Evolutionary conservation across 2,329 filamentous ascomycete genomes (phyloP), one percentile per base, ranked within the genome.

Genomic region (Pyrenochaeta sp.): DNA sequence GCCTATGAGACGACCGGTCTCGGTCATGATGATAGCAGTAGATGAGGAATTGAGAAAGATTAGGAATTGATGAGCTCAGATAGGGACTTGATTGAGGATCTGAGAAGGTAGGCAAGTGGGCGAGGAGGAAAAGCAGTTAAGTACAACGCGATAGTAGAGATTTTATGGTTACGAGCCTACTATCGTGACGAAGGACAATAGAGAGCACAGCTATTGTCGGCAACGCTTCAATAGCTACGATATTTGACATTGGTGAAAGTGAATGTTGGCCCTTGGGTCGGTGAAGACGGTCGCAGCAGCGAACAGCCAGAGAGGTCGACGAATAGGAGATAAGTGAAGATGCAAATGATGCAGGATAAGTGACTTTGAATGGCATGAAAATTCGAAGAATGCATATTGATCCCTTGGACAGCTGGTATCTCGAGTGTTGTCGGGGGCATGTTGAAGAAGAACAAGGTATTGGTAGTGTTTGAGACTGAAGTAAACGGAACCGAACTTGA

Each of bases 1-100:
- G 43, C 27, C 57, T 32, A 68, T 61, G 36, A 72, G 62, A 54
- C 67, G 64, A 55, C 53, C 49, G 13, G 59, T 52, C 49, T 74
- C 69, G 43, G 61, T 48, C 69, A 73, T 73, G 37, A 45, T 64
- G 58, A 53, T 47, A 37, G 43, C 54, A 39, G 34, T 45, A 28
- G 40, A 27, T n/a, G 28, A 3, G 28, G 9, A 44, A 15, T 5
- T 13, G 12, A 19, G 42, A 19, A 44, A 7, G 24, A 27, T 13
- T 10, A 27, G 12, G 10, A 44, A 13, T 2, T 32, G 28, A 25
- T 24, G 28, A 7, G 6, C 7, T 12, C 28, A 36, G 19, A 32
- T 19, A 9, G 25, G 19, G 44, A 47, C 10, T 19, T 27, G 24
- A 30, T 9, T 30, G 8, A 22, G 22, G 44, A 27, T 5, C 12